Percentiles rank a stretch among this genome's conserved stretches.
Conservation (phyloP, 768 basidiomycete genomes). For the Chlorophyllum brunneum region DNA sequence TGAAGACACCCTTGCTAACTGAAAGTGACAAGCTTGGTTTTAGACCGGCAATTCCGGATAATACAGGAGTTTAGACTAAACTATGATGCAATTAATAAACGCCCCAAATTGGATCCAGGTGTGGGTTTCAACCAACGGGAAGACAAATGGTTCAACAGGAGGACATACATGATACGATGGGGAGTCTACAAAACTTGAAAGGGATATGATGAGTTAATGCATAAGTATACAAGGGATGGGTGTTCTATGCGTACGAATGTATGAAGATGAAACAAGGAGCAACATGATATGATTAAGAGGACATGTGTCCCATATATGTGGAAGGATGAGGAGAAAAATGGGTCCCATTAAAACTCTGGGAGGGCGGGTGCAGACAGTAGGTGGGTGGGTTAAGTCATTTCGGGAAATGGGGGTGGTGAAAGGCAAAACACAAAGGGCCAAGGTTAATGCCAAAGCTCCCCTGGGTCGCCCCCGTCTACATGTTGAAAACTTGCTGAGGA, state of each 20-base stretch:
- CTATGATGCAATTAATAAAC: not conserved
- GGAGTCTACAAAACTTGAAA: slow-evolving; percentile 1
- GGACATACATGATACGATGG: not conserved
- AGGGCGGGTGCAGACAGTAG: slow-evolving; percentile 2
- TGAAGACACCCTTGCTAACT: not conserved
- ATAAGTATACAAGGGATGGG: slow-evolving; percentile 12
- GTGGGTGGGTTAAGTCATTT: not conserved
- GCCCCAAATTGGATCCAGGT: not conserved
- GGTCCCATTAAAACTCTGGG: slow-evolving; percentile 8
- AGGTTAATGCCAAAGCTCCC: slow-evolving; percentile 48
- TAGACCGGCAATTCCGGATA: not conserved
- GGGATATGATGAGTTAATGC: slow-evolving; percentile 4
- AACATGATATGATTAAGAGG: slow-evolving; percentile 3
- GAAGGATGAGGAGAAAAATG: not conserved
- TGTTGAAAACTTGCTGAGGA: not conserved
- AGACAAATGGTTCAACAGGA: not conserved
- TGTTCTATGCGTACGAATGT: not conserved
- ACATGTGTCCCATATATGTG: not conserved
- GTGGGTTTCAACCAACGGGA: not conserved
- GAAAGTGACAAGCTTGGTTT: not conserved
- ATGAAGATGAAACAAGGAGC: not conserved
- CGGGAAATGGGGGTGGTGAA: not conserved
- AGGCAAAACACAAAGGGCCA: not conserved
- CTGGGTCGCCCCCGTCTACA: slow-evolving; percentile 32
- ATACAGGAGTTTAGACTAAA: not conserved